Percentiles rank a stretch among this genome's conserved stretches.
Conservation (phyloP, 352 stramenopile species). For the Phytopythium litorale region DNA sequence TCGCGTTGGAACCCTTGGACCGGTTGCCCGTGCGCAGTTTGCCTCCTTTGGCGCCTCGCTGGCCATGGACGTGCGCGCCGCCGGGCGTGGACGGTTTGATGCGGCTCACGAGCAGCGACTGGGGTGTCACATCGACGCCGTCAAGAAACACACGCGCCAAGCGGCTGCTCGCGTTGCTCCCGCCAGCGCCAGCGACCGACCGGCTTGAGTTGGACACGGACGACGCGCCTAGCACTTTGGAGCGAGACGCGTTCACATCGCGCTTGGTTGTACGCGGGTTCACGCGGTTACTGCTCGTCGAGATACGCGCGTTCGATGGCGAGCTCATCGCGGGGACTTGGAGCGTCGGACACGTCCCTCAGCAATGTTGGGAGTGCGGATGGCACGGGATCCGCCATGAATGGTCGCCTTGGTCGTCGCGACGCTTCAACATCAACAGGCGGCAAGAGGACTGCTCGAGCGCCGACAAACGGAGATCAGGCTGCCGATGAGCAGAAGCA, state of each 20-base stretch:
- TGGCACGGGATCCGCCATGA: too few relatives aligned
- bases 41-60: slow-evolving; percentile 13
- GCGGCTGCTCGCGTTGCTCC: slow-evolving; percentile 21
- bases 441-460: too few relatives aligned
- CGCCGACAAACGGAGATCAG: too few relatives aligned
- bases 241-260: slow-evolving; percentile 50
- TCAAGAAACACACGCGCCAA: slow-evolving; percentile 65
- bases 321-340: slow-evolving; percentile 27
- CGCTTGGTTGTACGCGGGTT: slow-evolving; percentile 33
- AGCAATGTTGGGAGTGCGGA: too few relatives aligned
- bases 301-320: slow-evolving; percentile 38
- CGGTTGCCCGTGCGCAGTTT: slow-evolving; percentile 23
- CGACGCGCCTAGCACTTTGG: slow-evolving; percentile 51
- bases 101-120: slow-evolving; percentile 69
- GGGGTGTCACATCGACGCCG: slow-evolving; percentile 65
- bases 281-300: slow-evolving; percentile 30
- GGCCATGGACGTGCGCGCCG: slow-evolving; percentile 14
- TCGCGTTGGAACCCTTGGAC: slow-evolving; percentile 22
- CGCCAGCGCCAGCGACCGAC: slow-evolving; percentile 45
- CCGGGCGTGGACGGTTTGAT: slow-evolving; percentile 53
- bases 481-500: too few relatives aligned
- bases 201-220: slow-evolving; percentile 68
- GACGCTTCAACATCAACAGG: too few relatives aligned
- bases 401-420: too few relatives aligned
- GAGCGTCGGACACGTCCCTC: too few relatives aligned